Base-by-base conservation (phyloP, 805 yeast genomes). In the Metschnikowia bowlesiae region DNA sequence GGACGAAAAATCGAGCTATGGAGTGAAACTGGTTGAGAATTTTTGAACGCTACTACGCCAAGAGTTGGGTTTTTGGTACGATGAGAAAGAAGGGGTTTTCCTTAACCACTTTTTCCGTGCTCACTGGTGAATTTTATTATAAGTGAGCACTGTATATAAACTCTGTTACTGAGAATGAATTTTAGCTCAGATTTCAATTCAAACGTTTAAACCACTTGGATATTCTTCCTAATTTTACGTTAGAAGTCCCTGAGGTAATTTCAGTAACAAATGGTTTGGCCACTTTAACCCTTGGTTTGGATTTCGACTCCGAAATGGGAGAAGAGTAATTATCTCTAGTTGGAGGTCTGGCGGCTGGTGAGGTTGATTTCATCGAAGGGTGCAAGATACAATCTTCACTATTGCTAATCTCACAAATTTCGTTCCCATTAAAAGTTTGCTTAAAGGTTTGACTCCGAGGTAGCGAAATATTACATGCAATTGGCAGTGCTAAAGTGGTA, bases 111-210 rank as follows among this genome's bases (percentile, higher is more conserved):
- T 26, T 39, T 39, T 39, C n/a, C n/a, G 31, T 39, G 41, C 31
- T 39, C 28, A 28, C 41, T 39, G 28, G 28, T 28, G 41, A 8
- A 39, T 26, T 22, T 8, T n/a, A 28, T 10, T 39, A 28, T 8
- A 3, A 39, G 41, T 39, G 41, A 39, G 41, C 41, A 39, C 41
- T 42, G 45, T 38, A 42, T 42, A 42, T 42, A 13, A 22, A 22
- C 30, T 22, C 35, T 16, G 6, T 14, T 40, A 5, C 34, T 16
- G 43, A 42, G 45, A 38, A 42, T 33, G 18, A 18, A 29, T 41
- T 30, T 10, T 31, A 30, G 22, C n/a, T 29, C 22, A 22, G 18
- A 33, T 22, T 13, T 42, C 38, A 41, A 33, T 34, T 42, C 14
- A 44, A 18, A n/a, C 46, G 46, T 11, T 29, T 36, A 3, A 44